Conservation (phyloP, 169 alveolate genomes). For the Theileria luwenshuni region DNA sequence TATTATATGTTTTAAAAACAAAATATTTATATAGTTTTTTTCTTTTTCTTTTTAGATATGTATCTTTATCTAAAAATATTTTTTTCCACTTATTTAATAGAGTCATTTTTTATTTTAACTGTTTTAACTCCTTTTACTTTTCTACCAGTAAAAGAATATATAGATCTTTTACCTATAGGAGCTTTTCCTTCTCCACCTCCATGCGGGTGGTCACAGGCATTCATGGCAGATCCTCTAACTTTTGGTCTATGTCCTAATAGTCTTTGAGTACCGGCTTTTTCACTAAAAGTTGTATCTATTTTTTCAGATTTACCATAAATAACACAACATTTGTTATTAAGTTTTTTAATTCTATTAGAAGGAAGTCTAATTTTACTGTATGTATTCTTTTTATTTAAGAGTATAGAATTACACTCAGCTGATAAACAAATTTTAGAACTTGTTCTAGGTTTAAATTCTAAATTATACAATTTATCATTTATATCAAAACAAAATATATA, state of each 20-base stretch:
- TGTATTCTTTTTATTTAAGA: conserved; percentile 6
- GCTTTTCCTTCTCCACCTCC: conserved; percentile 70
- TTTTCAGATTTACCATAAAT: conserved; percentile 35
- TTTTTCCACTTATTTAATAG: conserved; percentile 35
- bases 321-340: conserved; percentile 7
- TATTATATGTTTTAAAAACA: conserved; percentile 50
- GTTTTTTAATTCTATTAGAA: conserved; percentile 30
- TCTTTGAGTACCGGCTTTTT: conserved; percentile 31
- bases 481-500: conserved; percentile 9
- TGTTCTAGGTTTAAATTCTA: conserved; percentile 29
- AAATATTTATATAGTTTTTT: conserved; percentile 29
- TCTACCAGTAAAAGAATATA: conserved; percentile 41
- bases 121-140: conserved; percentile 46
- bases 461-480: conserved; percentile 59
- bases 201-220: conserved; percentile 71
- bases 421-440: conserved; percentile 33
- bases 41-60: conserved; percentile 36
- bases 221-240: conserved; percentile 65
- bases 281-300: not conserved
- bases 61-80: conserved; percentile 40
- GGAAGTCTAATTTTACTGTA: conserved; percentile 54
- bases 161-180: conserved; percentile 43
- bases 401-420: conserved; percentile 37
- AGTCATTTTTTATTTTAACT: conserved; percentile 28
- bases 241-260: conserved; percentile 42